phyloP scores from a whole-genome alignment of 768 basidiomycete species.

The Kwoniella europaea region DNA sequence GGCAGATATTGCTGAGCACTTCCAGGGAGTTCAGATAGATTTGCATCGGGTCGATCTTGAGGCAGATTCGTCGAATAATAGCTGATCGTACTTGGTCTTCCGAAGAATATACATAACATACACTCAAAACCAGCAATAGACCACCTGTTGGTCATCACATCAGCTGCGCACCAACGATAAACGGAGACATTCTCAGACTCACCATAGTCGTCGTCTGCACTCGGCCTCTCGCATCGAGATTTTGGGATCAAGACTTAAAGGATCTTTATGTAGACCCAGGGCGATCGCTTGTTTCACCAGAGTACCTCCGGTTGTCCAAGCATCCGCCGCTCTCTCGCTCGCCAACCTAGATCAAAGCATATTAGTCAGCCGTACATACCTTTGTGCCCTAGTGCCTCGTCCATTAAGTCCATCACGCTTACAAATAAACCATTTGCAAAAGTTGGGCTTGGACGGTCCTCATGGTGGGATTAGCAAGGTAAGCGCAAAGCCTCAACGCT shows the following conservation, averaged over 20 bases:
- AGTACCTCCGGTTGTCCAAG: conserved; percentile 50
- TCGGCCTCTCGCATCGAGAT: conserved; percentile 54
- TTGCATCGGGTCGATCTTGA: conserved; percentile 53
- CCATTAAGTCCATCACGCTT: conserved; percentile 28
- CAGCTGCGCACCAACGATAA: neutral
- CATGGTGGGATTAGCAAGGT: conserved; percentile 54
- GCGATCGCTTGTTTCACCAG: conserved; percentile 54
- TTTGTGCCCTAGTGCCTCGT: too few species aligned
- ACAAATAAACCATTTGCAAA: conserved; percentile 52
- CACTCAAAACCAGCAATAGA: conserved; percentile 55
- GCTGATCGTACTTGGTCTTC: conserved; percentile 52
- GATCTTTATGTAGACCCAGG: conserved; percentile 57
- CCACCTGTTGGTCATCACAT: conserved; percentile 37
- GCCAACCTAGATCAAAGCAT: conserved; percentile 5
- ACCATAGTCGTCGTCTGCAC: conserved; percentile 52
- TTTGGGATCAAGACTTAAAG: conserved; percentile 44
- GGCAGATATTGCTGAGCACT: conserved; percentile 35
- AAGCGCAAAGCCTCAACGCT: conserved; percentile 54
- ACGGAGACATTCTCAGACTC: conserved; percentile 5
- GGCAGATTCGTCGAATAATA: conserved; percentile 56
- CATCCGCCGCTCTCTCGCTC: conserved; percentile 52
- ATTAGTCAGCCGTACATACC: neutral
- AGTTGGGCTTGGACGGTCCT: conserved; percentile 50
- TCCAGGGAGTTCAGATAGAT: conserved; percentile 44
- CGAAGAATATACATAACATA: conserved; percentile 52